Evolutionary conservation across 2,329 filamentous ascomycete species (phyloP).

Genomic region (Cytospora schulzeri): DNA sequence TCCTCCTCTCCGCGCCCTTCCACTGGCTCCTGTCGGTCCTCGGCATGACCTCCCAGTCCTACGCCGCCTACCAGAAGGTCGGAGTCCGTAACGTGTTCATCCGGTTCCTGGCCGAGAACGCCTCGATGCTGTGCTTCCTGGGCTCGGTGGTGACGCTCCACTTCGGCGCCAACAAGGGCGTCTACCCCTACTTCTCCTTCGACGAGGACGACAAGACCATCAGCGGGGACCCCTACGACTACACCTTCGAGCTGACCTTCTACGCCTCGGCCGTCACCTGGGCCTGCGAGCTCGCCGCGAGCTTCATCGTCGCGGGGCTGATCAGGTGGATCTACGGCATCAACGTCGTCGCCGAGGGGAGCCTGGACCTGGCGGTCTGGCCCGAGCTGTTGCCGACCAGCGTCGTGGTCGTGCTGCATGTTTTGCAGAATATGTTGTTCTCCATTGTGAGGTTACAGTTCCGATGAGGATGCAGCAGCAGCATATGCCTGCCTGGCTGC

Average conservation of each 20-base stretch:
- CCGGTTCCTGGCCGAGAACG: conserved; percentile 67
- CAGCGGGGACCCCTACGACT: conserved; percentile 45
- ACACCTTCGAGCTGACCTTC: conserved; percentile 66
- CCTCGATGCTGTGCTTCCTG: conserved; percentile 68
- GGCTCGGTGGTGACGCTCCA: conserved; percentile 67
- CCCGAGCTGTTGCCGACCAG: conserved; percentile 68
- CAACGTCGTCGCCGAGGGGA: conserved; percentile 65
- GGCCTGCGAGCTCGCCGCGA: conserved; percentile 66
- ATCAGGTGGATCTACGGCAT: conserved; percentile 62
- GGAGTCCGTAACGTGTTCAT: conserved; percentile 69
- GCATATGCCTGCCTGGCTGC: too few relatives aligned
- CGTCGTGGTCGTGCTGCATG: conserved; percentile 67
- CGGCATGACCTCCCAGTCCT: conserved; percentile 60
- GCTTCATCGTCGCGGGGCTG: conserved; percentile 60
- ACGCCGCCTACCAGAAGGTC: conserved; percentile 66
- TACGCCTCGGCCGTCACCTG: conserved; percentile 66
- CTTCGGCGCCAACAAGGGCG: conserved; percentile 66
- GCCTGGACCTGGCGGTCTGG: conserved; percentile 65
- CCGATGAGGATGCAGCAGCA: conserved; percentile 38
- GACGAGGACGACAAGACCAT: conserved; percentile 46
- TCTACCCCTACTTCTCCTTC: conserved; percentile 72
- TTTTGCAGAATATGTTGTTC: conserved; percentile 73
- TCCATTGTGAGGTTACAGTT: conserved; percentile 68
- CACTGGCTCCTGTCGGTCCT: conserved; percentile 58
- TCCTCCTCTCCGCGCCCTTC: conserved; percentile 63